Evolutionary conservation across 208 protist species (phyloP).

Genomic region (Trichomonas vaginalis): DNA sequence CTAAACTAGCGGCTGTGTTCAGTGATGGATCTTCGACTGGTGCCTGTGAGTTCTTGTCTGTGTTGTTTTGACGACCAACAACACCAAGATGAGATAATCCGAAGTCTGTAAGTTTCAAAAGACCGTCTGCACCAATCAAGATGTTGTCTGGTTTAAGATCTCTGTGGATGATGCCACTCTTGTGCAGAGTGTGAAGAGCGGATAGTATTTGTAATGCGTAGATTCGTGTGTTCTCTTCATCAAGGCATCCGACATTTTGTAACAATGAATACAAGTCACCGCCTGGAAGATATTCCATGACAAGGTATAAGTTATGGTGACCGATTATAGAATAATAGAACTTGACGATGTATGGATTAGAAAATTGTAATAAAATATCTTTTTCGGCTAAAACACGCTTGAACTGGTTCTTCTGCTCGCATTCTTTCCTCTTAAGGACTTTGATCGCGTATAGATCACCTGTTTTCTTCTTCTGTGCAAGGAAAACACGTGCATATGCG

Average conservation of each 20-base stretch:
- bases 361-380: background rate
- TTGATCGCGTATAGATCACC: conserved; percentile 3
- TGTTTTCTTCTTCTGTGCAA: background rate
- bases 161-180: background rate
- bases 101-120: background rate
- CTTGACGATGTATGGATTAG: background rate
- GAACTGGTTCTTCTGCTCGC: background rate
- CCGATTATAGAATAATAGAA: conserved; percentile 15
- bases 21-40: background rate
- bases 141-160: background rate
- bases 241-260: background rate
- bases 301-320: background rate
- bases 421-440: background rate
- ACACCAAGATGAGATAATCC: background rate
- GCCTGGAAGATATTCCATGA: background rate
- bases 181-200: background rate
- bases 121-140: background rate
- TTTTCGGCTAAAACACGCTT: background rate
- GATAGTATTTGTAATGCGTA: background rate
- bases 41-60: background rate
- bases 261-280: background rate
- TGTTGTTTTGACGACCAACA: background rate
- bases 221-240: background rate
- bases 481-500: background rate
- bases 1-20: background rate